Evolutionary conservation across 352 stramenopile species (phyloP).

Genomic region (Pythium aristosporum): DNA sequence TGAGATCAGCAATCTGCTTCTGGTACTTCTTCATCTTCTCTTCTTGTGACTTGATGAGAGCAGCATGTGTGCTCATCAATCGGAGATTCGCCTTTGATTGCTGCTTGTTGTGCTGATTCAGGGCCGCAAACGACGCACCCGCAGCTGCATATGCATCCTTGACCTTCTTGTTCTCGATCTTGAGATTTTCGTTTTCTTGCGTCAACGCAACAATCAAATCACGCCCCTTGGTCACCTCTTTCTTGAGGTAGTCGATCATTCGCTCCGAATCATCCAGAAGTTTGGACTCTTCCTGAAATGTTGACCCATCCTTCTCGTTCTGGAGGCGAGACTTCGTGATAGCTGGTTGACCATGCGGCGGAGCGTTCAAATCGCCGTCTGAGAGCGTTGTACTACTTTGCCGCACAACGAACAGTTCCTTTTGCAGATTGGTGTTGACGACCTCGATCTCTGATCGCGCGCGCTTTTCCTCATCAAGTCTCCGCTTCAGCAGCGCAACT

Average conservation of each 20-base stretch:
- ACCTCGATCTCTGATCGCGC: conserved; percentile 68
- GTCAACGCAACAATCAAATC: conserved; percentile 64
- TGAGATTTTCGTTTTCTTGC: conserved; percentile 82
- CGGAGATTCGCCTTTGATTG: conserved; percentile 91
- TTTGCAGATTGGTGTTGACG: conserved; percentile 71
- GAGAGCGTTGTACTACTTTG: conserved; percentile 46
- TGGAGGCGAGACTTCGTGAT: conserved; percentile 25
- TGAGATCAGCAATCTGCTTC: conserved; percentile 79
- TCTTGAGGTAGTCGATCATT: conserved; percentile 84
- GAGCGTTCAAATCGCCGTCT: conserved; percentile 42
- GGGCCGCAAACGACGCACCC: conserved; percentile 88
- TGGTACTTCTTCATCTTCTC: conserved; percentile 91
- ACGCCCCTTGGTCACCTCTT: conserved; percentile 75
- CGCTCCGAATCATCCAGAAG: conserved; percentile 79
- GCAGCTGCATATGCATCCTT: conserved; percentile 92
- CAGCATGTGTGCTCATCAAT: conserved; percentile 85
- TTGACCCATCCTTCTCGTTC: conserved; percentile 33
- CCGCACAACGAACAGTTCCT: conserved; percentile 61
- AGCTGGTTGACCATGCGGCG: conserved; percentile 20
- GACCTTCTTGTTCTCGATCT: conserved; percentile 87
- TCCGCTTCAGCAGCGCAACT: conserved; percentile 67
- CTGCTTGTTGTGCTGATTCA: conserved; percentile 94
- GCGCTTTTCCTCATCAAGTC: conserved; percentile 78
- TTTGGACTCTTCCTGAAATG: conserved; percentile 51
- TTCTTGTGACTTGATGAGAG: conserved; percentile 85